phyloP scores from a whole-genome alignment of 2,329 filamentous ascomycete species.

The Fusarium cyanostomum region DNA sequence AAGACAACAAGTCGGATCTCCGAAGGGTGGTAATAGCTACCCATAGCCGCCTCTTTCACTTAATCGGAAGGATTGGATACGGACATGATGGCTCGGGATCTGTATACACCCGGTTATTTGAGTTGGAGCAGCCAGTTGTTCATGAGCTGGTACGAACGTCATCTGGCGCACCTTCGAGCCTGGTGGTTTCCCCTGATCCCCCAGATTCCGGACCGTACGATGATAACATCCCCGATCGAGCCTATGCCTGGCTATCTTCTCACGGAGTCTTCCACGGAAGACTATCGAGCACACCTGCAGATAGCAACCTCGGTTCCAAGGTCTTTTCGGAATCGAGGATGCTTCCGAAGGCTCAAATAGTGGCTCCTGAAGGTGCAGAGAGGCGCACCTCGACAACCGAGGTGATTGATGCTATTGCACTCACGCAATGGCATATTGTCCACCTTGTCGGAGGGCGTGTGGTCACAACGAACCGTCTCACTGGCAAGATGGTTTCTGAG shows the following conservation, averaged over 20 bases:
- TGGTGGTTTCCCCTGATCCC: slow-evolving; percentile 81
- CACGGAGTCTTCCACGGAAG: slow-evolving; percentile 91
- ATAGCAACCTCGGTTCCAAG: slow-evolving; percentile 72
- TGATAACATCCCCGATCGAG: slow-evolving; percentile 71
- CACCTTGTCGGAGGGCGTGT: slow-evolving; percentile 84
- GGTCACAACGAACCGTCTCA: slow-evolving; percentile 86
- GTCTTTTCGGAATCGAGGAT: slow-evolving; percentile 84
- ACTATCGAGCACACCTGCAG: slow-evolving; percentile 69
- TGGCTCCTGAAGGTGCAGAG: slow-evolving; percentile 70
- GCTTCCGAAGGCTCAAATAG: slow-evolving; percentile 77
- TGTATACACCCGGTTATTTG: slow-evolving; percentile 88
- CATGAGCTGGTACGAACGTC: slow-evolving; percentile 73
- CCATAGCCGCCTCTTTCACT: slow-evolving; percentile 79
- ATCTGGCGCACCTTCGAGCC: slow-evolving; percentile 66
- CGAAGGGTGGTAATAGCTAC: slow-evolving; percentile 84
- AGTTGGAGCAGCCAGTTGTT: slow-evolving; percentile 80
- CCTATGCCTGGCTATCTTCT: slow-evolving; percentile 90
- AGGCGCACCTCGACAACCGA: slow-evolving; percentile 75
- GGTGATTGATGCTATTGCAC: slow-evolving; percentile 78
- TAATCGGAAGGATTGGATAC: slow-evolving; percentile 79
- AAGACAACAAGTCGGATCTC: slow-evolving; percentile 74
- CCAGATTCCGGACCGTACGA: slow-evolving; percentile 65
- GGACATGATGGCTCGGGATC: slow-evolving; percentile 83
- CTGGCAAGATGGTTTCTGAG: slow-evolving; percentile 86
- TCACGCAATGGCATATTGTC: slow-evolving; percentile 95